Evolutionary conservation across 2,329 filamentous ascomycete species (phyloP), one percentile per base, ranked within the genome.

Genomic region (Fusarium luffae): DNA sequence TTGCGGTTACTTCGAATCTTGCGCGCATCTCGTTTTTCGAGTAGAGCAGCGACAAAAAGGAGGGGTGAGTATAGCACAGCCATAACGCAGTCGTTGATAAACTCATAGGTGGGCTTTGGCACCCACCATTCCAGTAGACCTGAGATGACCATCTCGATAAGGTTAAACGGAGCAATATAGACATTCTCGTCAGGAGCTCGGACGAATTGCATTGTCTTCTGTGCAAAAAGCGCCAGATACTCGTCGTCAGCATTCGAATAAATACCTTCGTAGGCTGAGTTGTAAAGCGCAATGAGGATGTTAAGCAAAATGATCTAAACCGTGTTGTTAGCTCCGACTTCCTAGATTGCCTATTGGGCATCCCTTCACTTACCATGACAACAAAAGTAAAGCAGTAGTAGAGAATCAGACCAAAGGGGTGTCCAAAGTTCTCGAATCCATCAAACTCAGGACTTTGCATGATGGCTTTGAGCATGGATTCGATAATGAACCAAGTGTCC

Each of bases 351-450:
- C 8, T 34, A 21, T 2, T 19, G 8, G 5, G 10, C 32, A 27
- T 2, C 12, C 27, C 6, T 16, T 10, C 18, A 77, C 83, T 72
- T 74, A 96, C 94, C 92, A 97, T 98, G 75, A 99, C 92, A 41
- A 98, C 90, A 76, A 99, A 99, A 19, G 95, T 97, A 80, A 98
- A 99, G 77, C 97, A 88, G 83, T 99, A 99, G 83, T 99, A 99
- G 12, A 99, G 90, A 32, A 98, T 92, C 52, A 97, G 88, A 11
- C 96, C 96, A 78, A 98, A 99, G 0, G 96, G 96, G 14, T 92
- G 94, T 23, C 92, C 93, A 77, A 98, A 99, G 25, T 90, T 87
- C 70, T 98, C 94, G 76, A 98, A 98, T 1, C 91, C 92, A 7
- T 81, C 85, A 74, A 99, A 98, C 70, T 98, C 94, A 0, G 96